A percentile compares a stretch with the other conserved stretches of the same genome.
These are phyloP conservation scores for Leishmania aethiopica DNA, from an alignment of 208 protist genomes.

Conservation along the genomic window DNA sequence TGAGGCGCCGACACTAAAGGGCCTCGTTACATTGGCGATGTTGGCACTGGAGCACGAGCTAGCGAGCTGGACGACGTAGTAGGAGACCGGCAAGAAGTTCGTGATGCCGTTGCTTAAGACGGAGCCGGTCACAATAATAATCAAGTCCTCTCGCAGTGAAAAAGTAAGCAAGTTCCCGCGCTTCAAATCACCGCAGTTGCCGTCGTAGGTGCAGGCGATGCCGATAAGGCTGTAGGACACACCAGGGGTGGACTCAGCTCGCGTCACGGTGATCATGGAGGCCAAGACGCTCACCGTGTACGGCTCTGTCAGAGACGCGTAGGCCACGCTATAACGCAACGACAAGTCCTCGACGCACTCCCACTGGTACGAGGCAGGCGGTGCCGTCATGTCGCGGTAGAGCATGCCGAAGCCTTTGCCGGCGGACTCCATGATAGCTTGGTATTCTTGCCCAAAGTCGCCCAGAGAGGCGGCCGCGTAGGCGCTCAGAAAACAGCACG, in stretches of 20 bases:
- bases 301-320: slow-evolving; percentile 20
- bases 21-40: slow-evolving; percentile 16
- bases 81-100: slow-evolving; percentile 28
- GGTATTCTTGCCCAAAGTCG: slow-evolving; percentile 21
- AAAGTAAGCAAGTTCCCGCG: slow-evolving; percentile 10
- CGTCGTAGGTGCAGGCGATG: slow-evolving; percentile 18
- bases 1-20: slow-evolving; percentile 5
- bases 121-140: slow-evolving; percentile 21
- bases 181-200: slow-evolving; percentile 9
- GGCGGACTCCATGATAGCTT: slow-evolving; percentile 25
- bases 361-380: slow-evolving; percentile 23
- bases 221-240: slow-evolving; percentile 25
- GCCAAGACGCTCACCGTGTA: slow-evolving; percentile 17
- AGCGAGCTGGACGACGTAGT: slow-evolving; percentile 19
- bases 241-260: neutral
- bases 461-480: slow-evolving; percentile 6
- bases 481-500: neutral
- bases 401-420: slow-evolving; percentile 23
- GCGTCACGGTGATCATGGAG: slow-evolving; percentile 7
- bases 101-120: slow-evolving; percentile 13
- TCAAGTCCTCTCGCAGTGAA: neutral
- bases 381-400: slow-evolving; percentile 24
- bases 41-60: slow-evolving; percentile 3
- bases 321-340: slow-evolving; percentile 18
- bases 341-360: slow-evolving; percentile 8